Evolutionary conservation across 1,139 yeast genomes (phyloP), one percentile per base, ranked within the genome.

Genomic region (Trichomonascaceae sp.): DNA sequence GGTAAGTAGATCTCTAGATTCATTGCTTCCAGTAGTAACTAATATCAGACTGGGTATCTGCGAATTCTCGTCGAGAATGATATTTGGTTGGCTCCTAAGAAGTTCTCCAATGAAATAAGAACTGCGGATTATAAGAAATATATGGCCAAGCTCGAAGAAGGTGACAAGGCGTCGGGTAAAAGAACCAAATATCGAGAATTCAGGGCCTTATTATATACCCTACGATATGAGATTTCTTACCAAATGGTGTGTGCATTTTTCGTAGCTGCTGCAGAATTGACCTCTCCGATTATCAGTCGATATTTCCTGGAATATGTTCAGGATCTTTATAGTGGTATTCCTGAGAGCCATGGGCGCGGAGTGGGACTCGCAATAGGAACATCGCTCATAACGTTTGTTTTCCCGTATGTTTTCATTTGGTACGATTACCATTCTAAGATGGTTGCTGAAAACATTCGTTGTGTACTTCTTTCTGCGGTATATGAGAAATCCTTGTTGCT

Each of bases 341-440:
- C 45, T n/a, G 53, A 48, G 12, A 49, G 39, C n/a, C 47, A 45
- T n/a, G 57, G 58, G 12, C 49, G 52, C 9, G 57, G 57, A n/a
- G 53, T 56, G 9, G 58, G 58, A 1, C 50, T 56, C 20, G 58
- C 50, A 12, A 39, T 56, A 3, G 57, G 55, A n/a, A 51, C 53
- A 7, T 36, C 52, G 12, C n/a, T 51, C 4, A 20, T 54, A 24
- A 22, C 44, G 18, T 51, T 52, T 39, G 10, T 48, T 1, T 52
- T 50, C 17, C 41, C 54, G 12, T 54, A 44, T 24, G 19, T 45
- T 7, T 52, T 54, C 38, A 38, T 54, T 7, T 46, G 50, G 22
- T 56, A 47, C 47, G 51, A 50, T 12, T 56, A 56, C 45, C 39
- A 45, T 15, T 27, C 56, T 7, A 50, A 51, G 20, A 18, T 47